These are phyloP conservation scores for Acrodontium crateriforme DNA, from an alignment of 2,329 filamentous ascomycete species.

Conservation along the genomic window DNA sequence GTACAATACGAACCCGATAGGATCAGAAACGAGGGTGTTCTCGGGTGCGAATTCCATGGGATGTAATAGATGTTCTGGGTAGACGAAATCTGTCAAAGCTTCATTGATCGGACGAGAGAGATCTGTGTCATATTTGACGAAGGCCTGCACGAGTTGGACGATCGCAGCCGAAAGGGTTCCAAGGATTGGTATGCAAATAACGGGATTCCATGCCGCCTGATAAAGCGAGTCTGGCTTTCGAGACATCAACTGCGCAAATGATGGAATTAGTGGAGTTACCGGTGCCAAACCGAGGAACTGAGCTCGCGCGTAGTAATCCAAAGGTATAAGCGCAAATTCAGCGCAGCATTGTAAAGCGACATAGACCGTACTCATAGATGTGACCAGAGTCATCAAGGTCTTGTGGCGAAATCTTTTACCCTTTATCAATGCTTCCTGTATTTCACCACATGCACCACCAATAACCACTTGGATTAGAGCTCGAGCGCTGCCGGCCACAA, in stretches of 20 bases:
- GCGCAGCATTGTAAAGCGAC: too few relatives aligned
- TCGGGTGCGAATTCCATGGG: too few relatives aligned
- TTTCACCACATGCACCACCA: too few relatives aligned
- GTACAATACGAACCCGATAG: constrained; percentile 6
- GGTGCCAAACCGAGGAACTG: constrained; percentile 16
- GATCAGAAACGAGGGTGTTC: too few relatives aligned
- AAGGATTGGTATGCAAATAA: background rate
- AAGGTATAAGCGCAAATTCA: too few relatives aligned
- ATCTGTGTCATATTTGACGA: constrained; percentile 7
- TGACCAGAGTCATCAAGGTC: too few relatives aligned
- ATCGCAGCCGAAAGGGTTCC: constrained; percentile 8
- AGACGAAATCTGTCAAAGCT: constrained; percentile 8
- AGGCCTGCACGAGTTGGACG: constrained; percentile 4
- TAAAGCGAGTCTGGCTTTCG: background rate
- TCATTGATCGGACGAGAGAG: constrained; percentile 4
- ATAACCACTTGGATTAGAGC: too few relatives aligned
- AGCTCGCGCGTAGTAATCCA: constrained; percentile 13
- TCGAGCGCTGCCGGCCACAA: too few relatives aligned
- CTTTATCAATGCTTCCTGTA: too few relatives aligned
- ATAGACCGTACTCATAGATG: too few relatives aligned
- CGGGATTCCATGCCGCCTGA: background rate
- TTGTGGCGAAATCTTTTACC: too few relatives aligned
- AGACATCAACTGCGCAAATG: constrained; percentile 7
- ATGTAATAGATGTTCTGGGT: too few relatives aligned
- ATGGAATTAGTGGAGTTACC: constrained; percentile 8